phyloP scores from a whole-genome alignment of 768 basidiomycete genomes.

The Boletus reticuloceps region DNA sequence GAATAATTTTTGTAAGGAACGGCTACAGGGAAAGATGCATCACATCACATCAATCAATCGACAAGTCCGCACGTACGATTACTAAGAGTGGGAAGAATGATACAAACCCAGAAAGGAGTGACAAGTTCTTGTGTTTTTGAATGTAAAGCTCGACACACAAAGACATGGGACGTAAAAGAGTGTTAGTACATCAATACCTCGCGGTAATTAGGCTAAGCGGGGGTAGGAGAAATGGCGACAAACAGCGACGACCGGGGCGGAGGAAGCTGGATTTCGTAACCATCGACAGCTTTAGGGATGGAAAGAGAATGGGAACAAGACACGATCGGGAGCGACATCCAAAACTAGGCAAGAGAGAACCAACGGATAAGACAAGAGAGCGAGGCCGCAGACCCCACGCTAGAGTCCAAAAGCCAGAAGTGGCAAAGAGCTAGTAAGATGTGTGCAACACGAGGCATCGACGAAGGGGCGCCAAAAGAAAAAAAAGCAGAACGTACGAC shows the following conservation, averaged over 20 bases:
- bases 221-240: slow-evolving; percentile 1
- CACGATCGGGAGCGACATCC: slow-evolving; percentile 4
- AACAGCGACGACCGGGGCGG: slow-evolving; percentile 1
- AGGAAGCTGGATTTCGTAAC: slow-evolving; percentile 5
- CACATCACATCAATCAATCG: neutral
- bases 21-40: neutral
- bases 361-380: slow-evolving; percentile 13
- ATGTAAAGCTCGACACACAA: slow-evolving; percentile 9
- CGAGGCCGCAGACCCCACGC: slow-evolving; percentile 9
- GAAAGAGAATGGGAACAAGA: slow-evolving; percentile 1
- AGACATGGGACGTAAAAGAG: slow-evolving; percentile 18
- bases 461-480: neutral
- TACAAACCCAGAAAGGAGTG: neutral
- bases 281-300: slow-evolving; percentile 14
- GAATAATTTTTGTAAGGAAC: neutral
- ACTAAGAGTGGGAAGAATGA: neutral
- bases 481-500: slow-evolving; percentile 5
- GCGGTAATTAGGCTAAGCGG: slow-evolving; percentile 11
- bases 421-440: slow-evolving; percentile 9
- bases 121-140: slow-evolving; percentile 9
- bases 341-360: slow-evolving; percentile 14
- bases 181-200: slow-evolving; percentile 25
- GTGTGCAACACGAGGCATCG: slow-evolving; percentile 9
- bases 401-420: slow-evolving; percentile 12
- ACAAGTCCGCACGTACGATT: neutral